phyloP scores from a whole-genome alignment of 176 grass and related monocot species.

The Raddia guianensis region DNA sequence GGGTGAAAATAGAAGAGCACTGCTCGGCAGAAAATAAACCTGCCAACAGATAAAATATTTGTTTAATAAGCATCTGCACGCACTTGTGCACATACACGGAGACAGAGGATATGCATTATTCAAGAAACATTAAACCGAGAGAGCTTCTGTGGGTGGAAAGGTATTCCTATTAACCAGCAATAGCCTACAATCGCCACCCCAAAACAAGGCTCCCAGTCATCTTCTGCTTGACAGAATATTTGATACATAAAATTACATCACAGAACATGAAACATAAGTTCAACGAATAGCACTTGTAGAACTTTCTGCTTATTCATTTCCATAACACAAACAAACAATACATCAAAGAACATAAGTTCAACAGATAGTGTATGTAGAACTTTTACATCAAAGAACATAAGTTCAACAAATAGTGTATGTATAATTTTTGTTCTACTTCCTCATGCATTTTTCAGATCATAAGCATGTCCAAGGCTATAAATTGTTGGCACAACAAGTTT shows the following conservation, averaged over 20 bases:
- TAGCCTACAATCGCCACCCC: too few relatives aligned
- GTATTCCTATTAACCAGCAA: neutral
- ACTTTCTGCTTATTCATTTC: neutral
- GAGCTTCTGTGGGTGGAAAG: neutral
- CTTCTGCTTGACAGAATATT: neutral
- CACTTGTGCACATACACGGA: neutral
- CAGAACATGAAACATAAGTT: neutral
- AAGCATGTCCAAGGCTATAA: neutral
- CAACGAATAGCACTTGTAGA: neutral
- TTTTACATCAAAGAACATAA: neutral
- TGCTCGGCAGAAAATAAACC: constrained; percentile 98
- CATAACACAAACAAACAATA: neutral
- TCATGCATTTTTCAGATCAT: neutral
- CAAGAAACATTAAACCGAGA: neutral
- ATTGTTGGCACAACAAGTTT: neutral
- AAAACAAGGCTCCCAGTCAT: neutral
- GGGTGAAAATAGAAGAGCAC: constrained; percentile 69
- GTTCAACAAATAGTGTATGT: neutral
- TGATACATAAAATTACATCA: neutral
- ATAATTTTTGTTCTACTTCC: neutral
- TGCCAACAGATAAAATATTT: constrained; percentile 39
- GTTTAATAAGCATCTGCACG: constrained; percentile 1
- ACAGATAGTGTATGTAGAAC: neutral
- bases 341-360: neutral
- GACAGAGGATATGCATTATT: neutral